Conservation (phyloP, 495 filamentous ascomycete genomes). For the Patellaria atrata region DNA sequence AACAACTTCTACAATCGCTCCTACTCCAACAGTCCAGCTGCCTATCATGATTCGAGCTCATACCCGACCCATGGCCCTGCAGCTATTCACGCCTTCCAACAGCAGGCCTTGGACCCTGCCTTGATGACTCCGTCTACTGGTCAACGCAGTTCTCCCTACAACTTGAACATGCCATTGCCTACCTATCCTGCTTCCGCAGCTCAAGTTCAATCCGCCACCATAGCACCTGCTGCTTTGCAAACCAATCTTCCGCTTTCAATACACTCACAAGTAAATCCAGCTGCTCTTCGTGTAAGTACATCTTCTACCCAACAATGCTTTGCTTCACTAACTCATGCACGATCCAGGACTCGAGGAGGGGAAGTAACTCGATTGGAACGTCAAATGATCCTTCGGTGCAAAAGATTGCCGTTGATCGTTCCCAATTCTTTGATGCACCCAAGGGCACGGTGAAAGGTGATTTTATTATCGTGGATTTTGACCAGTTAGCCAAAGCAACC, state of each 20-base stretch:
- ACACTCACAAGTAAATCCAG: too few relatives aligned
- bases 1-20: slow-evolving; percentile 12
- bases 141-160: not conserved
- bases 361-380: too few relatives aligned
- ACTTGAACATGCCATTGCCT: not conserved
- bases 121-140: not conserved
- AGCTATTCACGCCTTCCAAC: slow-evolving; percentile 1
- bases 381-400: too few relatives aligned
- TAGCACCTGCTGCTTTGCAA: slow-evolving; percentile 25
- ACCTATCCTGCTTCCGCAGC: not conserved
- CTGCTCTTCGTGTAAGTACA: too few relatives aligned
- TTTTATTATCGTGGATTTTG: slow-evolving; percentile 27
- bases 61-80: not conserved
- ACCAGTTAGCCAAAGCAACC: slow-evolving; percentile 26
- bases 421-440: slow-evolving; percentile 12
- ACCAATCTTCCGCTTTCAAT: too few relatives aligned
- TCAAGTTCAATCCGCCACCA: slow-evolving; percentile 13
- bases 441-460: slow-evolving; percentile 24
- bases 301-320: too few relatives aligned
- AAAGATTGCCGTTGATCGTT: slow-evolving; percentile 5
- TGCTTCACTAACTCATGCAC: too few relatives aligned
- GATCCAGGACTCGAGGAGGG: too few relatives aligned
- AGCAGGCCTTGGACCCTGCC: slow-evolving; percentile 1
- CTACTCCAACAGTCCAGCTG: slow-evolving; percentile 16
- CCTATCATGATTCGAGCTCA: slow-evolving; percentile 16